phyloP scores from a whole-genome alignment of 768 basidiomycete species.

The Russula sp. region DNA sequence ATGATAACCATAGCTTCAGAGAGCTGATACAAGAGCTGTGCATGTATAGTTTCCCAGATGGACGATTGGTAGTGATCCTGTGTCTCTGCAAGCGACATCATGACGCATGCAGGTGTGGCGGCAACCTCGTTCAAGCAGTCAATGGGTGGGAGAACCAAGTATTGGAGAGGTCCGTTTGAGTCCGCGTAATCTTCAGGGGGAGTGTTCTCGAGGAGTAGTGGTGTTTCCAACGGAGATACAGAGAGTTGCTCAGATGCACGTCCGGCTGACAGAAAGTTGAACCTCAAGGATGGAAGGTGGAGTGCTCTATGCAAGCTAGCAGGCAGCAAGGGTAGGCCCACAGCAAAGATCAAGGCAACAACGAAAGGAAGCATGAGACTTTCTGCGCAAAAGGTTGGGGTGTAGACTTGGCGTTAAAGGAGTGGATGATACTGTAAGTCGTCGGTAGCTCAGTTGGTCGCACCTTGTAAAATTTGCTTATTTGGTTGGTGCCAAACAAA shows the following conservation, averaged over 20 bases:
- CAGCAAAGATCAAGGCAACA: constrained; percentile 13
- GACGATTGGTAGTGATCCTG: constrained; percentile 1
- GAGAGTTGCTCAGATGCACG: background rate
- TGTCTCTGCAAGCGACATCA: background rate
- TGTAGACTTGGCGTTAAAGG: background rate
- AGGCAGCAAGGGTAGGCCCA: constrained; percentile 18
- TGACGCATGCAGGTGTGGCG: background rate
- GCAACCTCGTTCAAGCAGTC: background rate
- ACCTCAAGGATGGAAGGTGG: constrained; percentile 8
- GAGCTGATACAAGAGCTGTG: constrained; percentile 11
- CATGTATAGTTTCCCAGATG: constrained; percentile 5
- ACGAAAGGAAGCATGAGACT: constrained; percentile 17
- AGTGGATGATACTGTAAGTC: background rate
- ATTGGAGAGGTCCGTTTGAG: background rate
- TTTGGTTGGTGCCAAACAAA: constrained; percentile 14
- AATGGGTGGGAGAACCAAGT: constrained; percentile 1
- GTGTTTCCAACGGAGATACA: background rate
- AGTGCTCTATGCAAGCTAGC: constrained; percentile 11
- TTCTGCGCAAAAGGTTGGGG: background rate
- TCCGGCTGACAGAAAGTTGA: constrained; percentile 9
- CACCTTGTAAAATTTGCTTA: background rate
- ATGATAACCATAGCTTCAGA: constrained; percentile 13
- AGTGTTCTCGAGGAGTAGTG: background rate
- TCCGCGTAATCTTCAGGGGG: background rate
- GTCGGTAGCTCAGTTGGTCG: background rate